Base-by-base conservation (phyloP, 1,139 yeast genomes). In the Yamadazyma membranifaciens region DNA sequence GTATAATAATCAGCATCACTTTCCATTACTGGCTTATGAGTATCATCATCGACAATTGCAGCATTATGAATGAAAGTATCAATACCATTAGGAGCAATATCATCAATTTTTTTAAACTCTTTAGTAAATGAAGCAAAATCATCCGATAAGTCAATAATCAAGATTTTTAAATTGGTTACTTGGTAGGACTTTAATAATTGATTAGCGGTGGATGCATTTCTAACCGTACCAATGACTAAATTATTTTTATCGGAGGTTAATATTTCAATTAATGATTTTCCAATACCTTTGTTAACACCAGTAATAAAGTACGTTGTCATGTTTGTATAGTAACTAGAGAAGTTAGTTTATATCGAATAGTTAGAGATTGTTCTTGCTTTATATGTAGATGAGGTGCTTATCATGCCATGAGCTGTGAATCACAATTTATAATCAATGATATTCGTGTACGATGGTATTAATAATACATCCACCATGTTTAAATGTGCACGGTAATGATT, bases 221-320 rank as follows among this genome's bases (percentile, higher is more conserved):
- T 34, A 20, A 34, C 40, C 9, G 41, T 37, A 10, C 38, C 41
- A 47, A 64, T 55, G 15, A 65, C 65, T 10, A 39, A 44, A 36
- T 56, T 56, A 10, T 42, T 43, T 3, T 57, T 39, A 17, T 45
- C 38, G 11, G 31, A 29, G 7, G 58, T 39, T 7, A 62, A 44
- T 30, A 47, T 51, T 31, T 48, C 49, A n/a, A 55, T 64, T 9
- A 62, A 39, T 12, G 51, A 56, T 20, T 50, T 45, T 1, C 69
- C 70, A 36, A 65, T 55, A 3, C 70, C 69, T 39, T 63, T 51
- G 44, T 58, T 62, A 16, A 60, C 60, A 28, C 63, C 65, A 7
- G 55, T 49, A 28, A 60, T 43, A n/a, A 60, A 48, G 42, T 57
- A 55, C 31, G 44, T 43, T 10, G 39, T 38, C 36, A 33, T 33